A percentile compares a stretch with the other conserved stretches of the same genome.
These are phyloP conservation scores for Magnolia officinalis DNA, from an alignment of 164 flowering plant genomes.

Conservation along the genomic window DNA sequence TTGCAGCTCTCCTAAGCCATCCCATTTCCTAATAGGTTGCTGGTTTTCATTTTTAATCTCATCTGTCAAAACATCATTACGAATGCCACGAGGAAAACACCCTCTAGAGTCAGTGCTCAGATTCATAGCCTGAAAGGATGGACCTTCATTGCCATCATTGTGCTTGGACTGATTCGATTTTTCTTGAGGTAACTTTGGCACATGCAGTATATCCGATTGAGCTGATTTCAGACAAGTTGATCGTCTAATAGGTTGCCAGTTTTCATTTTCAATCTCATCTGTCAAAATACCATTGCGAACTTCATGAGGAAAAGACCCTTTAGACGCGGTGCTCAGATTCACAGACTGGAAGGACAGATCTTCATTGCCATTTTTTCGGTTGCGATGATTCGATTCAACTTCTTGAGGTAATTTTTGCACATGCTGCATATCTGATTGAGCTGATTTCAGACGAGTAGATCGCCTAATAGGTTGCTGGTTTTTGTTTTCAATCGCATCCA, in stretches of 20 bases:
- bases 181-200: background rate
- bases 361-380: background rate
- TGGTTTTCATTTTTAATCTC: background rate
- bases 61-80: background rate
- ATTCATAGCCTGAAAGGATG: background rate
- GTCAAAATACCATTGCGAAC: background rate
- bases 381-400: background rate
- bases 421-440: background rate
- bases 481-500: background rate
- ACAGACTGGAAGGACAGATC: background rate
- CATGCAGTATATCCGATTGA: background rate
- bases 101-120: background rate
- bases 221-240: background rate
- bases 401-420: background rate
- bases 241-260: background rate
- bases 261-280: background rate
- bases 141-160: background rate
- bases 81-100: background rate
- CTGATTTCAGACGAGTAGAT: background rate
- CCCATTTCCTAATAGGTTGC: background rate
- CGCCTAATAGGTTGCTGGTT: background rate
- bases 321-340: background rate
- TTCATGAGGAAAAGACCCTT: background rate
- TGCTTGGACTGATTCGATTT: background rate
- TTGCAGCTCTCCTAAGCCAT: background rate